Percentiles rank a stretch among this genome's conserved stretches.
Evolutionary conservation across 495 filamentous ascomycete species (phyloP).

Genomic region (Pseudomonodictys pantanalensis): DNA sequence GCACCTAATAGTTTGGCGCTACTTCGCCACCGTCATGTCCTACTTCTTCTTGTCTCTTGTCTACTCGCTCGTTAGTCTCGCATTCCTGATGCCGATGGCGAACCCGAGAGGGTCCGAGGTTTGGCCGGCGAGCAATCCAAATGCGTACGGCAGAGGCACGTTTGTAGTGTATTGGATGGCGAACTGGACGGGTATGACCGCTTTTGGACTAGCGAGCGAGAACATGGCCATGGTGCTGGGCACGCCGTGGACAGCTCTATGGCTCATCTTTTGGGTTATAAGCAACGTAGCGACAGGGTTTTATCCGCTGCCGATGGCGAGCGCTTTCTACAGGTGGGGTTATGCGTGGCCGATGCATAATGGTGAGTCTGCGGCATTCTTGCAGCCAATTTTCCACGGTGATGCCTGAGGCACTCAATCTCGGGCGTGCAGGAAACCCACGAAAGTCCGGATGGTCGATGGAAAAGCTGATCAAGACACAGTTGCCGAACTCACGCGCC

Average conservation of each 20-base stretch:
- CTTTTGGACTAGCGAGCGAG: conserved; percentile 66
- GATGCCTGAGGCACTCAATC: background rate
- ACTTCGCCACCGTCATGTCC: conserved; percentile 55
- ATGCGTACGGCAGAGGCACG: conserved; percentile 56
- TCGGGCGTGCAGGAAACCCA: no score
- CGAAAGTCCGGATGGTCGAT: no score
- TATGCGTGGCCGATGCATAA: conserved; percentile 72
- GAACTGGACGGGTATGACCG: conserved; percentile 68
- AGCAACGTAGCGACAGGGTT: conserved; percentile 66
- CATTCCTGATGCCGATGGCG: conserved; percentile 57
- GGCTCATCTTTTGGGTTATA: conserved; percentile 76
- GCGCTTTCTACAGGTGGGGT: conserved; percentile 63
- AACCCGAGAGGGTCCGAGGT: conserved; percentile 44
- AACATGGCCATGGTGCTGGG: conserved; percentile 71
- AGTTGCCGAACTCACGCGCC: conserved; percentile 63
- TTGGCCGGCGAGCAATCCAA: conserved; percentile 41
- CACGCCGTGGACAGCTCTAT: conserved; percentile 64
- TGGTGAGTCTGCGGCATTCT: conserved; percentile 41
- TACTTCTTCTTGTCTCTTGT: conserved; percentile 67
- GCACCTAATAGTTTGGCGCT: conserved; percentile 62
- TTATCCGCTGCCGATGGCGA: conserved; percentile 59
- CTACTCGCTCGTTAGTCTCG: conserved; percentile 49
- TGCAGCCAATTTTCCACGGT: background rate
- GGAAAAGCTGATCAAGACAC: conserved; percentile 8
- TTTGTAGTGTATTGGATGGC: conserved; percentile 75